Conservation (phyloP, 2,329 filamentous ascomycete species). For the Paraphaeosphaeria minitans region DNA sequence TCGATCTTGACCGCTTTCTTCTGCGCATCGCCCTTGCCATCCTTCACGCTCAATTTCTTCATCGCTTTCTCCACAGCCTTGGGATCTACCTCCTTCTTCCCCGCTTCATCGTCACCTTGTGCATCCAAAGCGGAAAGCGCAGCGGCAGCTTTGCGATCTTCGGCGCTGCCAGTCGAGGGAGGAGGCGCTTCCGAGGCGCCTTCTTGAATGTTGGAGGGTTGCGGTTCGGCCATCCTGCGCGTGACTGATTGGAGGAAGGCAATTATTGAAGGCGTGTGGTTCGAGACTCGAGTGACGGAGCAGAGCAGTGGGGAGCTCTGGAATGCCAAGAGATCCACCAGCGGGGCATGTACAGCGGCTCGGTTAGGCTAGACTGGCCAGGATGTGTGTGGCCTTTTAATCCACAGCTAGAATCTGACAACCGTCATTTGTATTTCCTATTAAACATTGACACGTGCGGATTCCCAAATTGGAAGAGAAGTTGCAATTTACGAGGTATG, state of each 20-base stretch:
- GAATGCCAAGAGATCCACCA: not conserved
- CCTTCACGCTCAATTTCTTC: slow-evolving; percentile 60
- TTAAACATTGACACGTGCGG: not conserved
- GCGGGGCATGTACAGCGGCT: not conserved
- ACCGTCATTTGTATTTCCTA: not conserved
- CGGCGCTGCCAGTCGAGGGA: slow-evolving; percentile 62
- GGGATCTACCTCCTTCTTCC: slow-evolving; percentile 67
- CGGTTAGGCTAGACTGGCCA: not conserved
- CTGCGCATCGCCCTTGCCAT: slow-evolving; percentile 52
- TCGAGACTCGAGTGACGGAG: too few species aligned
- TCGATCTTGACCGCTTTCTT: slow-evolving; percentile 71
- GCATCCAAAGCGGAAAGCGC: slow-evolving; percentile 73
- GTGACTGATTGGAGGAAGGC: not conserved
- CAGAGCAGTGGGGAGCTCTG: slow-evolving; percentile 1
- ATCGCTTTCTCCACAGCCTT: slow-evolving; percentile 75
- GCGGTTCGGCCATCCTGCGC: slow-evolving; percentile 63
- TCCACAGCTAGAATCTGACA: not conserved
- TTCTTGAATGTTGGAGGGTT: slow-evolving; percentile 63
- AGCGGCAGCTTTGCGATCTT: slow-evolving; percentile 77
- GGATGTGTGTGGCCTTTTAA: slow-evolving; percentile 7
- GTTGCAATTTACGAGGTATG: not conserved
- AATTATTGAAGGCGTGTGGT: not conserved
- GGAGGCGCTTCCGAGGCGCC: slow-evolving; percentile 59
- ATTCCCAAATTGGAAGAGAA: not conserved
- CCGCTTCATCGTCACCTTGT: slow-evolving; percentile 54